These are phyloP conservation scores for Manihot esculenta DNA, from an alignment of 441 rosid species.

Conservation along the genomic window DNA sequence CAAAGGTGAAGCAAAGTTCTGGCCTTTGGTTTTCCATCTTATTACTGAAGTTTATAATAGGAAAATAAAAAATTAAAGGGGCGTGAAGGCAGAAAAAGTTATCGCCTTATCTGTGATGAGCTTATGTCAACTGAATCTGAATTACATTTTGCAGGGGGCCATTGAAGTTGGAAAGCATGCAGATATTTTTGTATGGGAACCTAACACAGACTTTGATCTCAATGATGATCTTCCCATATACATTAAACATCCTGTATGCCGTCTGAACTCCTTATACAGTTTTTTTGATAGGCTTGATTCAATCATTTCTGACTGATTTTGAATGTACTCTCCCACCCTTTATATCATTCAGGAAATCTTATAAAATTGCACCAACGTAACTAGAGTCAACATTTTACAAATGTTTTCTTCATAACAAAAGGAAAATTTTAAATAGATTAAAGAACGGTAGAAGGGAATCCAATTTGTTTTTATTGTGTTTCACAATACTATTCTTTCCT, in stretches of 20 bases:
- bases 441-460: no score
- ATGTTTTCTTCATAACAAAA: no score
- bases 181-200: slow-evolving; percentile 84
- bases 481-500: no score
- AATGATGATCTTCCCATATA: slow-evolving; percentile 55
- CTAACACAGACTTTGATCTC: slow-evolving; percentile 64
- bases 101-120: neutral
- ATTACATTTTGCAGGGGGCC: slow-evolving; percentile 53
- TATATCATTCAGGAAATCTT: no score
- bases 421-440: no score
- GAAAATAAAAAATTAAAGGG: neutral
- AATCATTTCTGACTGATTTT: neutral
- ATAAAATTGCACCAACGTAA: neutral
- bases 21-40: slow-evolving; percentile 10
- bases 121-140: slow-evolving; percentile 11
- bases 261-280: neutral
- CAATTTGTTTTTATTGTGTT: no score
- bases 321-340: neutral
- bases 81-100: neutral
- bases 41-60: neutral
- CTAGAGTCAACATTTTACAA: neutral
- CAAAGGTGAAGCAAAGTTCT: slow-evolving; percentile 50
- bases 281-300: neutral
- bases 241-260: slow-evolving; percentile 75
- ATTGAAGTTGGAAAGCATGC: slow-evolving; percentile 76